phyloP scores from a whole-genome alignment of 495 filamentous ascomycete species.

The Lepraria neglecta region DNA sequence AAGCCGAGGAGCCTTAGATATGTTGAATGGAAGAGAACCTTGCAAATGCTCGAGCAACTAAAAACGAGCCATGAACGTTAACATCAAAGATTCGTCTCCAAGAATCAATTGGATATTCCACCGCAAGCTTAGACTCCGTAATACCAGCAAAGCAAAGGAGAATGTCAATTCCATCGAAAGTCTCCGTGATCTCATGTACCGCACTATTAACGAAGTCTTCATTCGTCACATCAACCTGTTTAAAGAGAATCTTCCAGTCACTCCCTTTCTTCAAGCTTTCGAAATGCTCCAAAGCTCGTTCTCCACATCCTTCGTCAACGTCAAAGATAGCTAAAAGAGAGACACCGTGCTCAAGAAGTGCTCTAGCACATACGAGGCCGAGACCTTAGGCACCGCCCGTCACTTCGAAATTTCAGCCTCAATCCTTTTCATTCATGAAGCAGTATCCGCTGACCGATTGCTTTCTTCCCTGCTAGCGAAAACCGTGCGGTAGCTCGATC shows the following conservation, averaged over 20 bases:
- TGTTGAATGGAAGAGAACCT: conserved; percentile 30
- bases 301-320: conserved; percentile 34
- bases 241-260: conserved; percentile 29
- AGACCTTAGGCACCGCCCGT: conserved; percentile 64
- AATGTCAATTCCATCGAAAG: conserved; percentile 49
- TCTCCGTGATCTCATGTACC: conserved; percentile 34
- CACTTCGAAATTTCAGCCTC: conserved; percentile 29
- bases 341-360: conserved; percentile 65
- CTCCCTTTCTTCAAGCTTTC: neutral
- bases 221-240: conserved; percentile 53
- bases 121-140: conserved; percentile 49
- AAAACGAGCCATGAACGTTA: conserved; percentile 60
- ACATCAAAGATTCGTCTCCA: conserved; percentile 59
- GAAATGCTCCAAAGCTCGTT: conserved; percentile 14
- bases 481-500: conserved; percentile 22
- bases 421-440: neutral
- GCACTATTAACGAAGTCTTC: conserved; percentile 42
- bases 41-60: conserved; percentile 59
- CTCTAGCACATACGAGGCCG: conserved; percentile 49
- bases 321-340: conserved; percentile 56
- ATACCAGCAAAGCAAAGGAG: conserved; percentile 63
- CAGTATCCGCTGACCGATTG: conserved; percentile 15
- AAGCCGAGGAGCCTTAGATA: neutral
- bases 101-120: conserved; percentile 47
- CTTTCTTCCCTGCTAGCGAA: conserved; percentile 19